Conservation (phyloP, 2,329 filamentous ascomycete species). For the Colletotrichum spinosum region DNA sequence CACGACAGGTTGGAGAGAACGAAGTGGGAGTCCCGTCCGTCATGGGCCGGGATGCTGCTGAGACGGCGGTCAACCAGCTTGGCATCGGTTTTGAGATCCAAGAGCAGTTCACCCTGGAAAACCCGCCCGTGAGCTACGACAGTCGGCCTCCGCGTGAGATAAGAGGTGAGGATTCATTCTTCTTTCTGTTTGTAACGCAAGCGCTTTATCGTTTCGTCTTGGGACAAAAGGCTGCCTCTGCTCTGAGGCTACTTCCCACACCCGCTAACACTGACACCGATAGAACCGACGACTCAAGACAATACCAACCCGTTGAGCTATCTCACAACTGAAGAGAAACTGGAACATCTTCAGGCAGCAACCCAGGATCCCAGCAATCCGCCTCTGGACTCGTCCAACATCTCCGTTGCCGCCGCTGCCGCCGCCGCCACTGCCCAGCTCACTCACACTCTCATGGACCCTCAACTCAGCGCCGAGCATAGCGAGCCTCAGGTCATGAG, state of each 20-base stretch:
- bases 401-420: slow-evolving; percentile 67
- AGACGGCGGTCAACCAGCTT: slow-evolving; percentile 38
- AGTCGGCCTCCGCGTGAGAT: slow-evolving; percentile 47
- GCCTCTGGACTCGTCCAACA: slow-evolving; percentile 58
- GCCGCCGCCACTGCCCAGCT: slow-evolving; percentile 60
- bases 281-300: slow-evolving; percentile 36
- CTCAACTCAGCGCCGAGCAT: slow-evolving; percentile 50
- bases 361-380: slow-evolving; percentile 48
- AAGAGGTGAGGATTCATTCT: slow-evolving; percentile 48
- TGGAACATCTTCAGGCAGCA: slow-evolving; percentile 62
- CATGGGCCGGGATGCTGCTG: slow-evolving; percentile 36
- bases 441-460: slow-evolving; percentile 66
- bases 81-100: slow-evolving; percentile 62
- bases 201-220: background rate
- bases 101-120: slow-evolving; percentile 69
- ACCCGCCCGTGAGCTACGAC: slow-evolving; percentile 64
- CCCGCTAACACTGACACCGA: slow-evolving; percentile 7
- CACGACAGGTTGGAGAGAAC: slow-evolving; percentile 72
- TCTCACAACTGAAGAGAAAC: slow-evolving; percentile 53
- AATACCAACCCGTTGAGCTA: slow-evolving; percentile 42
- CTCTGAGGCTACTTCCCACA: too few species aligned
- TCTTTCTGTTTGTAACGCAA: background rate
- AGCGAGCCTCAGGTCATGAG: slow-evolving; percentile 24
- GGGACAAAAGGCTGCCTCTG: too few species aligned
- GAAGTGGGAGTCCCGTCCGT: slow-evolving; percentile 30